These are phyloP conservation scores for Pseudogymnoascus sp. DNA, from an alignment of 2,329 filamentous ascomycete genomes.

Conservation along the genomic window DNA sequence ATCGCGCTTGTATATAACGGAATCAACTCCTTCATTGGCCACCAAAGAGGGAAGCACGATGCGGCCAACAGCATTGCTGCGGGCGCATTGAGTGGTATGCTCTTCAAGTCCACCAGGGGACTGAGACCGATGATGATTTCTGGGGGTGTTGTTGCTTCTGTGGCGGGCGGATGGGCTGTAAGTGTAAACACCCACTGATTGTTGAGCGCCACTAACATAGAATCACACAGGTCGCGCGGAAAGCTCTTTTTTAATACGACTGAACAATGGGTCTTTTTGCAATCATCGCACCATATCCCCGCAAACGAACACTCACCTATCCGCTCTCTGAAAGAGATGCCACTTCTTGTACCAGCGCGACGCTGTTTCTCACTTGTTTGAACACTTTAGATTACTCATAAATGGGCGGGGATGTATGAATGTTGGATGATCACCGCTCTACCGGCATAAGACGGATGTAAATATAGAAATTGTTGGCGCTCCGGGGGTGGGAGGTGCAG, in stretches of 20 bases:
- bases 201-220: conserved; percentile 17
- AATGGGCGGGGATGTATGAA: conserved; percentile 29
- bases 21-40: conserved; percentile 76
- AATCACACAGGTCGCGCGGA: conserved; percentile 39
- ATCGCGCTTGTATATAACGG: conserved; percentile 96
- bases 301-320: conserved; percentile 13
- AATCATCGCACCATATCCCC: conserved; percentile 9
- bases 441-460: conserved; percentile 24
- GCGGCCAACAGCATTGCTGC: conserved; percentile 80
- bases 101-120: conserved; percentile 95
- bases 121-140: conserved; percentile 90
- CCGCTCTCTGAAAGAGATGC: conserved; percentile 7
- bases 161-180: conserved; percentile 89
- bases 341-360: conserved; percentile 26
- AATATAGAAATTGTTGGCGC: conserved; percentile 25
- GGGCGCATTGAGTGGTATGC: conserved; percentile 78
- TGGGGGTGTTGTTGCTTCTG: conserved; percentile 75
- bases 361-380: conserved; percentile 23
- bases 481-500: not conserved
- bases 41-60: conserved; percentile 78
- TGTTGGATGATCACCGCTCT: conserved; percentile 32
- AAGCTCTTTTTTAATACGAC: conserved; percentile 38
- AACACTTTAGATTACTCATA: conserved; percentile 26
- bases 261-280: conserved; percentile 5
- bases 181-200: conserved; percentile 33